A percentile compares a stretch with the other conserved stretches of the same genome.
Conservation (phyloP, 768 basidiomycete species). For the Boletus eberwhitei region DNA sequence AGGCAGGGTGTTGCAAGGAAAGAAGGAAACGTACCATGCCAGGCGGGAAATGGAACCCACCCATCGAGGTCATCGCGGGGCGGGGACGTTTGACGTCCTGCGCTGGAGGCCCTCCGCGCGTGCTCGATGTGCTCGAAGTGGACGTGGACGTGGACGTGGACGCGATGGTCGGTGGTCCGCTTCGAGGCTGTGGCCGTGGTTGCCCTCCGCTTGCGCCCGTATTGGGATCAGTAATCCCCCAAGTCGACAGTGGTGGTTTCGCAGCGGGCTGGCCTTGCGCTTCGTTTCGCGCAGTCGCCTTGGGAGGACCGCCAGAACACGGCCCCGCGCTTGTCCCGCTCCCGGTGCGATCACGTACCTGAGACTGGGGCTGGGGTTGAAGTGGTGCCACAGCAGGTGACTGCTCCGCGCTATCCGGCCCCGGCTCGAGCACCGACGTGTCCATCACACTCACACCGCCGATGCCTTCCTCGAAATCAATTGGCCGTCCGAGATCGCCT, state of each 20-base stretch:
- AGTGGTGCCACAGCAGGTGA: background rate
- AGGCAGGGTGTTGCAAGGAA: background rate
- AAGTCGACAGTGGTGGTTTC: background rate
- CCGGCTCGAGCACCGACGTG: background rate
- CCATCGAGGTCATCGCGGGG: constrained; percentile 31
- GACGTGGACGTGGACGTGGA: constrained; percentile 4
- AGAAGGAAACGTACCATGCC: constrained; percentile 37
- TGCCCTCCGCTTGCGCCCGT: background rate
- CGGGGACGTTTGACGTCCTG: background rate
- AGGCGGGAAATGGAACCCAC: constrained; percentile 49
- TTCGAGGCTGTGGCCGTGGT: background rate
- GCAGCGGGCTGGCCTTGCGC: background rate
- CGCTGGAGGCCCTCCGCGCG: background rate
- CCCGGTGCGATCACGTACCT: constrained; percentile 2
- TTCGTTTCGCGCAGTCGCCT: background rate
- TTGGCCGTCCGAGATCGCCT: constrained; percentile 37
- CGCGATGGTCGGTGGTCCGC: background rate
- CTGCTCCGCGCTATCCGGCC: background rate
- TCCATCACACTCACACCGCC: constrained; percentile 15
- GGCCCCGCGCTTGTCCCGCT: background rate
- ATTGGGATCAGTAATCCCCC: background rate
- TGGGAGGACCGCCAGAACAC: background rate
- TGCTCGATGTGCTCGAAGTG: constrained; percentile 1
- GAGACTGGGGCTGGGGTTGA: constrained; percentile 1
- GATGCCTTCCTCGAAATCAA: constrained; percentile 40